Evolutionary conservation across 108 stramenopile genomes (phyloP), one percentile per base, ranked within the genome.

Genomic region (Cyclotella baltica): DNA sequence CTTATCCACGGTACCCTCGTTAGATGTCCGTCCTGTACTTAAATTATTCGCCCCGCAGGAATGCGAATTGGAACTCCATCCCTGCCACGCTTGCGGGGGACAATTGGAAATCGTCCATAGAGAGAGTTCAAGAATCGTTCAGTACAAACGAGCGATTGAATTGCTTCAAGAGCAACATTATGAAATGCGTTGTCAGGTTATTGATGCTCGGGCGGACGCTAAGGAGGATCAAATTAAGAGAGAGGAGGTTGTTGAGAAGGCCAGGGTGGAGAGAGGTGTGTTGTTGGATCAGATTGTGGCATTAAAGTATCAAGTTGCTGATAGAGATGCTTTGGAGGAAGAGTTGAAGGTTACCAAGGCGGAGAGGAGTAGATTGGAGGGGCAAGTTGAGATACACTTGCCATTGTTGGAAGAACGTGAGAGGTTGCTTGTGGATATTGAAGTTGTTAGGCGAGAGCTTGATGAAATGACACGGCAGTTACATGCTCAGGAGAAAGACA

Each of bases 41-140:
- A 67, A 33, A 16, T 66, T 86, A 6, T 86, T 83, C 46, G 77
- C 85, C 9, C 85, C 85, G 10, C 63, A 83, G 30, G 85, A 83
- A 65, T 85, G 85, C 33, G 85, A 86, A 43, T 53, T 86, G 46
- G 51, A 55, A 52, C 23, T 76, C 1, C 64, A 57, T 38, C 82
- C 85, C 0, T 86, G 85, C 56, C 56, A 61, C 28, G 22, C 10
- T 56, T 86, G 85, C 25, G 85, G 85, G 15, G 85, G 85, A 16
- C 61, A 78, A 19, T 20, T 83, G 16, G 85, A 86, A 43, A 29
- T 86, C 37, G 72, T 83, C 30, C 85, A 86, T 61, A 40, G 78
- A 35, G 85, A 86, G 37, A 83, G 82, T 30, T 36, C 65, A 5
- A 62, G 84, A 13, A 85, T 85, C 33, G 84, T 68, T 2, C 20